Conservation (phyloP, 352 stramenopile genomes). For the Saprolegnia parasitica region DNA sequence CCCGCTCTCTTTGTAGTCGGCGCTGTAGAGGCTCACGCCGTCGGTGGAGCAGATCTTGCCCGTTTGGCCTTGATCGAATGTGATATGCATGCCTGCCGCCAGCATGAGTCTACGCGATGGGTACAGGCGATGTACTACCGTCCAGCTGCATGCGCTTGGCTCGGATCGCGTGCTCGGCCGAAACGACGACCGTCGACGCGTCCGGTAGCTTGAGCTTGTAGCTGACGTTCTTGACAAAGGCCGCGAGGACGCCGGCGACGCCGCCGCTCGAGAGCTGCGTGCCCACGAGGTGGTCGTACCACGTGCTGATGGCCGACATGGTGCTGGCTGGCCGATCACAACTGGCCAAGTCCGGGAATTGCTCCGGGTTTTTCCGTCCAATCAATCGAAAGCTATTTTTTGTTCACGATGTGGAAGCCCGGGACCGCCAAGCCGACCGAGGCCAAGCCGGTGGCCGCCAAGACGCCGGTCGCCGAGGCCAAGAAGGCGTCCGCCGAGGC, state of each 20-base stretch:
- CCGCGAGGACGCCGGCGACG: constrained; percentile 12
- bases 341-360: constrained; percentile 22
- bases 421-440: constrained; percentile 26
- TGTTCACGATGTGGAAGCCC: constrained; percentile 32
- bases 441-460: not conserved
- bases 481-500: constrained; percentile 30
- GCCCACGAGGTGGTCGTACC: constrained; percentile 29
- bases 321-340: constrained; percentile 31
- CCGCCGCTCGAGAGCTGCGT: constrained; percentile 5
- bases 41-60: not conserved
- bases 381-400: not conserved
- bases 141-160: constrained; percentile 23
- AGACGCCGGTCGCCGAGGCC: constrained; percentile 26
- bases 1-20: not conserved
- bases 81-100: not conserved
- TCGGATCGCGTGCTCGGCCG: not conserved
- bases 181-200: not conserved
- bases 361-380: constrained; percentile 25
- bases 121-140: constrained; percentile 19
- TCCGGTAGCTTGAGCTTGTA: constrained; percentile 22
- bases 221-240: constrained; percentile 10
- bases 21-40: not conserved
- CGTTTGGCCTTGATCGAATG: not conserved
- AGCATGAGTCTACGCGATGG: not conserved
- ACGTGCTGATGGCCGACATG: constrained; percentile 30